Evolutionary conservation across 192 early-diverging fungal genomes (phyloP), one percentile per base, ranked within the genome.

Genomic region (Backusella tarrabulga): DNA sequence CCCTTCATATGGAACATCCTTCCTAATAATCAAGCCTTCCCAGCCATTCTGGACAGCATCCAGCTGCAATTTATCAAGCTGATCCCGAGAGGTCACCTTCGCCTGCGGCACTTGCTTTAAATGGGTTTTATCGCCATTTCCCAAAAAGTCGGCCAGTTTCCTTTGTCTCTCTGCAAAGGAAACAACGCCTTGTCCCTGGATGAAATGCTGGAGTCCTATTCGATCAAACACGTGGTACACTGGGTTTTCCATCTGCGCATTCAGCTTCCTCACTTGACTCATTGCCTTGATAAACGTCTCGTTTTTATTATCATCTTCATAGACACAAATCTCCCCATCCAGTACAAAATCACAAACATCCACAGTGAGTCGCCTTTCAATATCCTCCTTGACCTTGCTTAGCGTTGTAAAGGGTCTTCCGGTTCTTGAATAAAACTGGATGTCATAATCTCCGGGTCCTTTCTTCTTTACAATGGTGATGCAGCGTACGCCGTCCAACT

Each of bases 11-110:
- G 76, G 76, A 12, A 79, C 70, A 80, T 90, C 73, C 70, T 83
- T 85, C 17, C 87, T 69, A 29, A 90, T 34, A 60, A 90, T 82
- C 11, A 90, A 68, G 0, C 88, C 88, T 73, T 90, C 88, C 88
- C 88, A 90, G n/a, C 84, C 87, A 52, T 68, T 79, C 14, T 71
- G 41, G 3, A 80, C 36, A 11, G 77, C 79, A 26, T 54, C 38
- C 17, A 35, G 26, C 7, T 80, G 75, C 60, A 85, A 78, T n/a
- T 66, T 26, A 12, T 80, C 42, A n/a, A 88, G 67, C 9, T 85
- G 80, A 2, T 80, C 73, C 60, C 73, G 81, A 17, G 74, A 63
- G 26, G 73, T 46, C n/a, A 86, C 34, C 38, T 78, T 75, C 1
- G n/a, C 71, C 40, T 85, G 85, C 0, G 72, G 12, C 32, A 85